Conservation (phyloP, 495 filamentous ascomycete genomes). For the Cercophora samala region DNA sequence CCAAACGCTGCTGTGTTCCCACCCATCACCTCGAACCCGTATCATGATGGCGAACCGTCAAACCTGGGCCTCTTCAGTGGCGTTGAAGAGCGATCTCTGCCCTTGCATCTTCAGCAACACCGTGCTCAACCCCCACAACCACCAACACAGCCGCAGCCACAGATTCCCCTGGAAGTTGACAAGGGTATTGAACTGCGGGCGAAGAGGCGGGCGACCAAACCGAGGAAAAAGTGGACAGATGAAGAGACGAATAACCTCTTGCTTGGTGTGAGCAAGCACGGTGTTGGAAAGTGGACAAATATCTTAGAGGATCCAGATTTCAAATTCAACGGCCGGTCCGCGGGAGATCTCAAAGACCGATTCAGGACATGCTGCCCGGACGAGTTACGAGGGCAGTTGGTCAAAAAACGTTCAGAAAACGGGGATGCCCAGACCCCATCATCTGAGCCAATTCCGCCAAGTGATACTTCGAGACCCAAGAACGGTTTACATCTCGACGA, state of each 20-base stretch:
- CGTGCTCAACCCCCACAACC: constrained; percentile 22
- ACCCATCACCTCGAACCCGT: constrained; percentile 59
- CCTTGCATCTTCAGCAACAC: constrained; percentile 29
- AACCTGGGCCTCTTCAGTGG: constrained; percentile 25
- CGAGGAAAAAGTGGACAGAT: constrained; percentile 70
- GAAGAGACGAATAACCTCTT: constrained; percentile 77
- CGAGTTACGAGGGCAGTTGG: constrained; percentile 42
- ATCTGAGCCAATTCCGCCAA: background rate
- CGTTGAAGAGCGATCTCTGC: background rate
- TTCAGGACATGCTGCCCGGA: constrained; percentile 75
- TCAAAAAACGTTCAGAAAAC: constrained; percentile 26
- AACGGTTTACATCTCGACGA: constrained; percentile 46
- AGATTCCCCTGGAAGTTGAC: background rate
- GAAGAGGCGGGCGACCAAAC: constrained; percentile 45
- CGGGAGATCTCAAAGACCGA: constrained; percentile 82
- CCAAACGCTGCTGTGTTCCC: constrained; percentile 70
- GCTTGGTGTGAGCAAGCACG: constrained; percentile 73
- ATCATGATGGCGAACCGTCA: constrained; percentile 36
- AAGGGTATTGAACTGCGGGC: constrained; percentile 21
- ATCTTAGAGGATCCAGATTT: constrained; percentile 74
- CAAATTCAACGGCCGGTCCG: constrained; percentile 69
- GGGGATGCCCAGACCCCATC: constrained; percentile 2
- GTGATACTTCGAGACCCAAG: constrained; percentile 28
- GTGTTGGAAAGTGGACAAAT: constrained; percentile 82
- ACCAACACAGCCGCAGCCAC: background rate